Percentiles rank a stretch among this genome's conserved stretches.
Evolutionary conservation across 2,329 filamentous ascomycete genomes (phyloP).

Genomic region (Teratosphaeria viscida): DNA sequence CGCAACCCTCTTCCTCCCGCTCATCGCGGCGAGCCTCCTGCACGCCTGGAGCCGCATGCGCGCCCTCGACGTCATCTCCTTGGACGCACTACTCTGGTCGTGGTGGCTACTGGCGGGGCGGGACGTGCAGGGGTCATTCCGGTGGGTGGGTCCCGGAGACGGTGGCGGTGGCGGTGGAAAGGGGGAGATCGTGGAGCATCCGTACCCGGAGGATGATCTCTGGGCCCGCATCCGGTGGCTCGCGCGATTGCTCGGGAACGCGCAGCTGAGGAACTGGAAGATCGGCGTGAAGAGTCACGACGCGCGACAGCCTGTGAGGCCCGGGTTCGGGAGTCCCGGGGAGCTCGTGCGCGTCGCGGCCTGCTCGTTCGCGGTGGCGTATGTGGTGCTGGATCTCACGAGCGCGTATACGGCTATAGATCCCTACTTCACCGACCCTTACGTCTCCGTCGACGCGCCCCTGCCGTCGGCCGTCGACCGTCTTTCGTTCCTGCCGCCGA

Average conservation of each 20-base stretch:
- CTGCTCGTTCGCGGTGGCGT: constrained; percentile 12
- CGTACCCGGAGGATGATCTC: constrained; percentile 13
- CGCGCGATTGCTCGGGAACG: constrained; percentile 12
- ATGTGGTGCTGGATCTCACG: constrained; percentile 17
- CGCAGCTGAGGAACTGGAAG: constrained; percentile 20
- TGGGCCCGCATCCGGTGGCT: constrained; percentile 17
- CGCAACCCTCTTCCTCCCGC: constrained; percentile 13
- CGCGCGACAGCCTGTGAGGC: constrained; percentile 11
- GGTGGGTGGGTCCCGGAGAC: background rate
- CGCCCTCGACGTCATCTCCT: constrained; percentile 20
- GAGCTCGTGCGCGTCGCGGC: constrained; percentile 11
- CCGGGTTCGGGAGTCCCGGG: constrained; percentile 4
- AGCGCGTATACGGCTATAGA: constrained; percentile 14
- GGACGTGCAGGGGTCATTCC: constrained; percentile 19
- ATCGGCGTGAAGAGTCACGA: constrained; percentile 17
- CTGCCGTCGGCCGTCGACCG: constrained; percentile 4
- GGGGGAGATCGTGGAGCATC: constrained; percentile 2
- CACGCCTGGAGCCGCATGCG: constrained; percentile 21
- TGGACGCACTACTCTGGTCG: constrained; percentile 18
- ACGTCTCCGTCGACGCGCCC: constrained; percentile 8
- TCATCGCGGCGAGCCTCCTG: constrained; percentile 12
- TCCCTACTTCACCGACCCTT: constrained; percentile 14
- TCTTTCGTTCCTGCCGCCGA: constrained; percentile 5
- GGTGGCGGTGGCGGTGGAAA: background rate
- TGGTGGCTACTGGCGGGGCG: constrained; percentile 16